Percentiles rank a stretch among this genome's conserved stretches.
These are phyloP conservation scores for Rhododendron simsii DNA, from an alignment of 148 eudicot species.

Conservation along the genomic window DNA sequence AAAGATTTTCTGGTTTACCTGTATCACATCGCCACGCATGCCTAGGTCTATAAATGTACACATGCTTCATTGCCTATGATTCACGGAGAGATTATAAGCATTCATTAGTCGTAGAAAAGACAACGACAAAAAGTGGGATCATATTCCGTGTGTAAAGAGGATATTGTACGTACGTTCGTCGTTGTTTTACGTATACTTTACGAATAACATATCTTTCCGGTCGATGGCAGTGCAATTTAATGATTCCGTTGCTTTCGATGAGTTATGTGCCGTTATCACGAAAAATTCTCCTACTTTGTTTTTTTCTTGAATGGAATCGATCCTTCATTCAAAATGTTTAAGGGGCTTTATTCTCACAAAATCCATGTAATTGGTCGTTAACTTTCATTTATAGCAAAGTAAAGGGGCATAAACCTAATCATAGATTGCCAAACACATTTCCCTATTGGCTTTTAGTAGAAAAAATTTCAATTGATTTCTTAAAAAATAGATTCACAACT, in stretches of 20 bases:
- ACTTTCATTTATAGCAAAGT: constrained; percentile 2
- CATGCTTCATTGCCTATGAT: neutral
- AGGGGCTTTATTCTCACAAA: constrained; percentile 12
- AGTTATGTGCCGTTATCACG: neutral
- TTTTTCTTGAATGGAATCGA: neutral
- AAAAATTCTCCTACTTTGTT: constrained; percentile 1
- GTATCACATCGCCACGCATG: neutral
- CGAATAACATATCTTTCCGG: neutral
- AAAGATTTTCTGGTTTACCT: neutral
- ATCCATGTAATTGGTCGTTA: neutral
- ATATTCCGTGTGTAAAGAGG: neutral
- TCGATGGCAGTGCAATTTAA: neutral
- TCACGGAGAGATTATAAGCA: neutral
- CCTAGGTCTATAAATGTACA: neutral
- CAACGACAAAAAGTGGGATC: neutral
- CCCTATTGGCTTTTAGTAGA: constrained; percentile 10
- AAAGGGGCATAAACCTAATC: constrained; percentile 2
- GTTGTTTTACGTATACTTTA: neutral
- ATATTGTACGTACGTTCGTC: neutral
- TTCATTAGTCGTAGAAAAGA: neutral
- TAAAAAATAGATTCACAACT: constrained; percentile 12
- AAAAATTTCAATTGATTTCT: constrained; percentile 9
- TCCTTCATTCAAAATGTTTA: neutral
- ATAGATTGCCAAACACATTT: constrained; percentile 5
- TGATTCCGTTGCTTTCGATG: constrained; percentile 5